Evolutionary conservation across 2,329 filamentous ascomycete genomes (phyloP), one percentile per base, ranked within the genome.

Genomic region (Paecilomyces variotii): DNA sequence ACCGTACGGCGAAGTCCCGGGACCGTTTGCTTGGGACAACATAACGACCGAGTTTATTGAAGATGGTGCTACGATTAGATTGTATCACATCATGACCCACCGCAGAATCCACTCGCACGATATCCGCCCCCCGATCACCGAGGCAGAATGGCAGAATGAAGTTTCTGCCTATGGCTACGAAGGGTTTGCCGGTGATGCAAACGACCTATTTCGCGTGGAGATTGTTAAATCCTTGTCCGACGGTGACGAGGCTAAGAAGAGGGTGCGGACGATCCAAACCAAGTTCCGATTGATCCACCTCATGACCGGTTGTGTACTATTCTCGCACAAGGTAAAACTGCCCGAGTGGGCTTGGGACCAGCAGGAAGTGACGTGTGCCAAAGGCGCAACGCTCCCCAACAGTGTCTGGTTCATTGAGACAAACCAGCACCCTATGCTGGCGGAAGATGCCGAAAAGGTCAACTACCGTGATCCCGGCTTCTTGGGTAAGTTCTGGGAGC

Each of bases 271-370:
- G 28, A 97, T 99, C 63, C 87, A 99, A 77, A 91, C 91, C 67
- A 97, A 97, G 79, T 99, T 99, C 80, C 89, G 86, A 71, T 87
- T 99, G 52, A 84, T 97, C 34, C 94, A 99, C 71, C 78, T 96
- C 72, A 97, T 99, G 94, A 96, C 91, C 62, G 92, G 93, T 53
- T 99, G 94, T 71, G 89, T 88, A 11, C 82, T 99, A 26, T 99
- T 99, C 81, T 97, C 93, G 0, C 94, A 99, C 82, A 97, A 97
- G 79, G 92, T 97, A 72, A 99, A 99, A 80, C 87, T 99, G 59
- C 94, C 94, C 2, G 91, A 96, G 2, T 99, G 94, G 94, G 94
- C 90, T 53, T 99, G 88, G 56, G 94, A 97, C 74, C 94, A 99
- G 75, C 94, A 99, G 74, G 94, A 99, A 76, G 94, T 99, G n/a